Percentiles rank a stretch among this genome's conserved stretches.
phyloP scores from a whole-genome alignment of 1,284 basidiomycete genomes.

The Sanguinoderma infundibulare region DNA sequence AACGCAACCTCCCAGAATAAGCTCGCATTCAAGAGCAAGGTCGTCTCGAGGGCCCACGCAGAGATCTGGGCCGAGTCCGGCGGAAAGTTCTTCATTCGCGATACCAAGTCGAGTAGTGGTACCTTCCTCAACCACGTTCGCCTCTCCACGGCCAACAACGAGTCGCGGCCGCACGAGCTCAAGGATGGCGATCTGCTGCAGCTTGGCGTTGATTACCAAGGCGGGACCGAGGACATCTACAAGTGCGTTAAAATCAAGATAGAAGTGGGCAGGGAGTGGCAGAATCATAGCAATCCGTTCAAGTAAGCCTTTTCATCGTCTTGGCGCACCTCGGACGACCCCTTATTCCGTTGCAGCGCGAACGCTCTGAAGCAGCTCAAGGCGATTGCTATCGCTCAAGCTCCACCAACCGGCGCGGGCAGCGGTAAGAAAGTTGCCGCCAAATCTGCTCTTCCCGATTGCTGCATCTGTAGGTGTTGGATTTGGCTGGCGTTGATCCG shows the following conservation, averaged over 20 bases:
- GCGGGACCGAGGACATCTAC: slow-evolving; percentile 96
- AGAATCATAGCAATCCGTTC: slow-evolving; percentile 88
- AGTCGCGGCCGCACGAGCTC: slow-evolving; percentile 79
- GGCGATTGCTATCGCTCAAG: slow-evolving; percentile 58
- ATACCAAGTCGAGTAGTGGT: slow-evolving; percentile 90
- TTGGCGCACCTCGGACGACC: slow-evolving; percentile 7
- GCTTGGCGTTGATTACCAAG: slow-evolving; percentile 98
- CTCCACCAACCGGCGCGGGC: slow-evolving; percentile 15
- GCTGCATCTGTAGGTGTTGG: slow-evolving; percentile 83
- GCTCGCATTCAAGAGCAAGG: slow-evolving; percentile 96
- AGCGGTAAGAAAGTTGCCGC: slow-evolving; percentile 40
- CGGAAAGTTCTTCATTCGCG: slow-evolving; percentile 85
- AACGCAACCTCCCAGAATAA: slow-evolving; percentile 79
- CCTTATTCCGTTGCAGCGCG: slow-evolving; percentile 48
- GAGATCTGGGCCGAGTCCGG: slow-evolving; percentile 85
- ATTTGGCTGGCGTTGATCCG: background rate
- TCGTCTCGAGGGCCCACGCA: slow-evolving; percentile 93
- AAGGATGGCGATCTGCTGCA: slow-evolving; percentile 96
- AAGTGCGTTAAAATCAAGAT: slow-evolving; percentile 97
- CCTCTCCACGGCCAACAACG: slow-evolving; percentile 83
- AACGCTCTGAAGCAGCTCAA: slow-evolving; percentile 84
- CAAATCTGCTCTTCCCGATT: slow-evolving; percentile 78
- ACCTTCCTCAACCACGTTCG: slow-evolving; percentile 97
- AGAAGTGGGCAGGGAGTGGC: slow-evolving; percentile 92
- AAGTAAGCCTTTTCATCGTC: slow-evolving; percentile 66